A percentile compares a stretch with the other conserved stretches of the same genome.
phyloP scores from a whole-genome alignment of 2,329 filamentous ascomycete species.

The Elsinoe arachidis region DNA sequence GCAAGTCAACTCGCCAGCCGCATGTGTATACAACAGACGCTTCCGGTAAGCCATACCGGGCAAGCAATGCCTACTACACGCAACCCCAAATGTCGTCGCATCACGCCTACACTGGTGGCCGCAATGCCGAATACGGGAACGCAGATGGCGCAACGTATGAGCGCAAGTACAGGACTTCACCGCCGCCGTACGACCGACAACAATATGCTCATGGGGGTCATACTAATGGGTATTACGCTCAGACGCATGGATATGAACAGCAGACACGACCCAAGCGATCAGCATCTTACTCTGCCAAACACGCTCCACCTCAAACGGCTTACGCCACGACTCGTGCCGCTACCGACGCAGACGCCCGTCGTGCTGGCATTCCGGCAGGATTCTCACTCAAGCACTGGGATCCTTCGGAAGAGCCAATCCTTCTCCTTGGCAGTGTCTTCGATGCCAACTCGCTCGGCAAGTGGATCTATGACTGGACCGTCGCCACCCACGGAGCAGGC shows the following conservation, averaged over 20 bases:
- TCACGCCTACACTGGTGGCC: conserved; percentile 49
- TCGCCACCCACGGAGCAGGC: conserved; percentile 73
- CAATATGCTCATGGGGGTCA: conserved; percentile 42
- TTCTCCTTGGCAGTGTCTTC: conserved; percentile 89
- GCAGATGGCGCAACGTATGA: conserved; percentile 33
- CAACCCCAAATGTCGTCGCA: conserved; percentile 45
- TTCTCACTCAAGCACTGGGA: conserved; percentile 99
- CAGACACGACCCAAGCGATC: conserved; percentile 39
- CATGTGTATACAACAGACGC: conserved; percentile 20
- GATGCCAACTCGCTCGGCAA: conserved; percentile 96
- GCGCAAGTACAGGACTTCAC: conserved; percentile 28
- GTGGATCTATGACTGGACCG: conserved; percentile 99
- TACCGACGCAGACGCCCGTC: conserved; percentile 56
- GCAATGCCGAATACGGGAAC: conserved; percentile 43
- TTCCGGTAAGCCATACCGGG: conserved; percentile 19
- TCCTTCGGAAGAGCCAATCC: conserved; percentile 83
- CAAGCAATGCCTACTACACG: conserved; percentile 27
- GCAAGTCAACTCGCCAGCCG: conserved; percentile 25
- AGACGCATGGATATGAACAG: conserved; percentile 39
- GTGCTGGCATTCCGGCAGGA: conserved; percentile 67
- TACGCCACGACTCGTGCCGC: conserved; percentile 40
- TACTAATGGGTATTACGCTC: conserved; percentile 46
- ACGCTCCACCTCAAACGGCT: conserved; percentile 36
- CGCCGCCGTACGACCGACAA: conserved; percentile 43
- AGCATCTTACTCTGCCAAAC: conserved; percentile 44